Base-by-base conservation (phyloP, 768 basidiomycete species). In the Hirschioporus abietinus region DNA sequence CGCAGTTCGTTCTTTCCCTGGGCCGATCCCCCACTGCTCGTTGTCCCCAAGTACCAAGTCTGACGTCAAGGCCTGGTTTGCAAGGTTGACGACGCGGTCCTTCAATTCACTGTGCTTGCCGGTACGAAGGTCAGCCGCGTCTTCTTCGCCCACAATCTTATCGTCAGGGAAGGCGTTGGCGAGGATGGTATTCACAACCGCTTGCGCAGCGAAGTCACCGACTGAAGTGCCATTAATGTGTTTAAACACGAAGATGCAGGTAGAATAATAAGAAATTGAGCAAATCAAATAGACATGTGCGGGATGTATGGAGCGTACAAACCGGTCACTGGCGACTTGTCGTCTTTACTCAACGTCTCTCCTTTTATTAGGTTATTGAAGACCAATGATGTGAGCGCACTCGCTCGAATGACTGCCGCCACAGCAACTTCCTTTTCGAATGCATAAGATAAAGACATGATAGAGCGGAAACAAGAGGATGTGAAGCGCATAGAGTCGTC, bases 71-170 rank as follows among this genome's bases (percentile, higher is more conserved):
- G 90, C 86, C 42, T 93, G 91, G 72, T 93, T 95, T 2, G 95
- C 92, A 30, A 99, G 88, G 35, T 84, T 78, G 58, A 93, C 83
- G 67, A 99, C 92, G 58, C 91, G 85, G 26, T 86, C 80, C 42
- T 86, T 74, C 64, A 95, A 77, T 0, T 70, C 72, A 9, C 68
- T 71, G 1, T 79, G 79, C 8, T 78, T 78, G 58, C 82, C 84
- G 1, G 72, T 75, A 7, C 91, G 85, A 23, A 99, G 77, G 64
- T 94, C 92, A 0, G 86, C 80, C 0, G 96, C 89, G 75, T 97
- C 94, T 77, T 99, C 96, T 76, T 99, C 97, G 35, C 96, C 97
- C 52, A 99, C 89, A 73, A 99, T 93, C 9, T 85, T 85, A 77
- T 98, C 95, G 0, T 82, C 71, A 0, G 96, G 96, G 77, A 97